These are phyloP conservation scores for Clathrus columnatus DNA, from an alignment of 768 basidiomycete species.

Conservation along the genomic window DNA sequence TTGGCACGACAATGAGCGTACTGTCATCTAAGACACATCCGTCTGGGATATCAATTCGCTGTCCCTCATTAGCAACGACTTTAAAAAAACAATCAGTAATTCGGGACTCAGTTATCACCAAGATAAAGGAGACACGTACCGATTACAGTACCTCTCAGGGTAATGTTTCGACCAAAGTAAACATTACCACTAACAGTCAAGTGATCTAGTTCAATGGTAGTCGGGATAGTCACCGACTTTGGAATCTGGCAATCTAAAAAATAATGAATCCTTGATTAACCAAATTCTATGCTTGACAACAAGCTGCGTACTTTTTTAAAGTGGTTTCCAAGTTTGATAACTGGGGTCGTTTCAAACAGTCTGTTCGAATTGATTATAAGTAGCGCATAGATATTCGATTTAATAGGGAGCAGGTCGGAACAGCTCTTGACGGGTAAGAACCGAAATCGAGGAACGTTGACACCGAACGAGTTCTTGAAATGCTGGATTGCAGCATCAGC, in stretches of 20 bases:
- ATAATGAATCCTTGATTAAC: neutral
- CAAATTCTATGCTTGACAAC: neutral
- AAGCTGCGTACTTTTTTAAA: constrained; percentile 75
- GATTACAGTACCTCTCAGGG: constrained; percentile 84
- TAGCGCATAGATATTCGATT: constrained; percentile 87
- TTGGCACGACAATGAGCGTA: constrained; percentile 22
- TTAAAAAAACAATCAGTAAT: constrained; percentile 2
- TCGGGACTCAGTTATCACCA: neutral
- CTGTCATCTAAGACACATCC: constrained; percentile 73
- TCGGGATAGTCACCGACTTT: constrained; percentile 89
- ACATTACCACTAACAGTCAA: constrained; percentile 91
- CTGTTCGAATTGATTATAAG: constrained; percentile 75
- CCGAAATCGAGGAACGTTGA: constrained; percentile 90
- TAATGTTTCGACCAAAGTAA: constrained; percentile 80
- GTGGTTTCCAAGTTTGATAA: constrained; percentile 92
- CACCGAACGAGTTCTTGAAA: constrained; percentile 84
- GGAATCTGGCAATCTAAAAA: constrained; percentile 70
- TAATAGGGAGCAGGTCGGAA: constrained; percentile 83
- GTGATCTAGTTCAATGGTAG: constrained; percentile 86
- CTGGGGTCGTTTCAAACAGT: constrained; percentile 85
- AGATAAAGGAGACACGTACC: constrained; percentile 27
- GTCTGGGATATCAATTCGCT: constrained; percentile 76
- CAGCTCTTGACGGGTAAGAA: constrained; percentile 90
- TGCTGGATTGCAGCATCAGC: constrained; percentile 93
- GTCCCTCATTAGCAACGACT: constrained; percentile 74